phyloP scores from a whole-genome alignment of 192 early-diverging fungal species.

The Coemansia sp. region DNA sequence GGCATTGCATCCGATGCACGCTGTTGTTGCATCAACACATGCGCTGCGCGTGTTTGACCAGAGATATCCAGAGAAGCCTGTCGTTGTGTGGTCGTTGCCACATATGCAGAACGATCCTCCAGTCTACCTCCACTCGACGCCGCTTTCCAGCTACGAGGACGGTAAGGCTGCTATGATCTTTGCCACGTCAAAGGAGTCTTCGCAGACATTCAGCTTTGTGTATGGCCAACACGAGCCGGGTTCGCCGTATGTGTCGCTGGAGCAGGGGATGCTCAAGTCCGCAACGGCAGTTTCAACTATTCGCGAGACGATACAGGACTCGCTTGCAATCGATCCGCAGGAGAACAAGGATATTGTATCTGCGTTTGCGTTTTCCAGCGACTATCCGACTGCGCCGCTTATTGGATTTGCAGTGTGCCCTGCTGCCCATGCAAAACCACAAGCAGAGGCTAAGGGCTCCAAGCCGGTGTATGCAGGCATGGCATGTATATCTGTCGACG shows the following conservation, averaged over 20 bases:
- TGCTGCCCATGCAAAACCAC: background rate
- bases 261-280: slow-evolving; percentile 29
- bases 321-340: slow-evolving; percentile 31
- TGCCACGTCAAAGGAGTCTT: slow-evolving; percentile 24
- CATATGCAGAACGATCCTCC: slow-evolving; percentile 21
- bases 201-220: slow-evolving; percentile 17
- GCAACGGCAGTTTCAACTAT: slow-evolving; percentile 2
- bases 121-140: slow-evolving; percentile 14
- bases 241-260: slow-evolving; percentile 28
- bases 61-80: slow-evolving; percentile 31
- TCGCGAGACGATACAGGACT: slow-evolving; percentile 22
- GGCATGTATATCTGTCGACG: slow-evolving; percentile 29
- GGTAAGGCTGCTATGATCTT: slow-evolving; percentile 22
- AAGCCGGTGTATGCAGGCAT: background rate
- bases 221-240: slow-evolving; percentile 30
- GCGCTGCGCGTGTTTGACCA: slow-evolving; percentile 45
- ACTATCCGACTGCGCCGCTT: slow-evolving; percentile 19
- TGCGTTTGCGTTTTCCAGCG: slow-evolving; percentile 14
- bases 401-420: slow-evolving; percentile 16
- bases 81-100: slow-evolving; percentile 31
- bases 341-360: slow-evolving; percentile 19
- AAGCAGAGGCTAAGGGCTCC: too few species aligned
- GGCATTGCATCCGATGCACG: slow-evolving; percentile 41
- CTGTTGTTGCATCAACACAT: slow-evolving; percentile 37
- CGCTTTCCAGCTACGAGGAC: slow-evolving; percentile 10